Percentiles rank a stretch among this genome's conserved stretches.
phyloP scores from a whole-genome alignment of 306 rosid species.

The Castanea mollissima region DNA sequence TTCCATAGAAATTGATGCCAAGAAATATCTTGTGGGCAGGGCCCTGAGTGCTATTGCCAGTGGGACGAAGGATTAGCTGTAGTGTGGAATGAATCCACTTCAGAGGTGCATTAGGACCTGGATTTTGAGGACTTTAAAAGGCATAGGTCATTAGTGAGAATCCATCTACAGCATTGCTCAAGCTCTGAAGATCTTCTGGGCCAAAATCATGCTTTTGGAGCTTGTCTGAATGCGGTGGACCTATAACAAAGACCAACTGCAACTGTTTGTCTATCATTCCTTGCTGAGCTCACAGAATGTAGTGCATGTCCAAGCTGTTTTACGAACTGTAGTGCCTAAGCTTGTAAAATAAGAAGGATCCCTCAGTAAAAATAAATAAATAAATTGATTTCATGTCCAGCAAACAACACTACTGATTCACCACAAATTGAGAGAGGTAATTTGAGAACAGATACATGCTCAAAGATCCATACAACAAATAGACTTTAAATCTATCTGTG shows the following conservation, averaged over 20 bases:
- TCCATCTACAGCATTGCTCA: slow-evolving; percentile 75
- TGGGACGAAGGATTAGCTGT: slow-evolving; percentile 52
- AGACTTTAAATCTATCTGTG: not conserved
- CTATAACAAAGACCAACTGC: slow-evolving; percentile 83
- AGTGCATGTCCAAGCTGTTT: slow-evolving; percentile 81
- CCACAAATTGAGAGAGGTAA: not conserved
- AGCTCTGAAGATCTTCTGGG: slow-evolving; percentile 66
- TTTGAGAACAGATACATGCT: not conserved
- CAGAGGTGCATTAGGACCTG: slow-evolving; percentile 97
- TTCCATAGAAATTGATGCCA: slow-evolving; percentile 94
- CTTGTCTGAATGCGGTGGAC: slow-evolving; percentile 83
- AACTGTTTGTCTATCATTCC: slow-evolving; percentile 36
- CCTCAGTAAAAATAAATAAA: not conserved
- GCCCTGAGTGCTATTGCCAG: slow-evolving; percentile 39
- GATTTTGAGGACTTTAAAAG: slow-evolving; percentile 78
- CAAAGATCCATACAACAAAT: slow-evolving; percentile 1
- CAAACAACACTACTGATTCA: slow-evolving; percentile 7
- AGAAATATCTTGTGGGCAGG: slow-evolving; percentile 65
- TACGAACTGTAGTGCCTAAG: slow-evolving; percentile 79
- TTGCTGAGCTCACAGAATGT: slow-evolving; percentile 59
- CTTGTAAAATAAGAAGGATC: slow-evolving; percentile 32
- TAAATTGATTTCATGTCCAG: slow-evolving; percentile 1
- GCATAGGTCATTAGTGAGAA: slow-evolving; percentile 93
- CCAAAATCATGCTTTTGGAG: slow-evolving; percentile 82
- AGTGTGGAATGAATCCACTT: slow-evolving; percentile 75